Conservation (phyloP, 495 filamentous ascomycete genomes). For the Choiromyces venosus region DNA sequence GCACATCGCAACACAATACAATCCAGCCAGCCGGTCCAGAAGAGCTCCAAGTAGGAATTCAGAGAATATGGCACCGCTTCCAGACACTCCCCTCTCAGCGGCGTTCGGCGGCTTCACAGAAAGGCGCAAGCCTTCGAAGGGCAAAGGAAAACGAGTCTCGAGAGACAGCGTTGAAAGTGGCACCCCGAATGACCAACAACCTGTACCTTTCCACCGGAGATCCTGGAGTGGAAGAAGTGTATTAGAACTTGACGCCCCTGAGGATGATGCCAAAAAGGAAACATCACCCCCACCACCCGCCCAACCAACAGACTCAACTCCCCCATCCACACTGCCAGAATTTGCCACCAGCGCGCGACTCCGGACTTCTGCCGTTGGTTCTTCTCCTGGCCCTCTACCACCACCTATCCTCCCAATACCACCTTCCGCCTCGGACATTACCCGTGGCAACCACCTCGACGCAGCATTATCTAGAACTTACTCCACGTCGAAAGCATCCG, state of each 20-base stretch:
- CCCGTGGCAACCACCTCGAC: constrained; percentile 1
- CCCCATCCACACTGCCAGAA: constrained; percentile 8
- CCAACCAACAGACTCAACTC: not conserved
- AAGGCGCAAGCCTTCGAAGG: not conserved
- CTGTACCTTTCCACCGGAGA: not conserved
- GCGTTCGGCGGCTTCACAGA: constrained; percentile 17
- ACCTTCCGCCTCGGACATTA: constrained; percentile 8
- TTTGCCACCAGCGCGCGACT: constrained; percentile 16
- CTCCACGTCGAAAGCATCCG: constrained; percentile 31
- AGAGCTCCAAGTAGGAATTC: not conserved
- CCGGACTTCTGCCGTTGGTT: constrained; percentile 16
- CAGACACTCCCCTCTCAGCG: constrained; percentile 14
- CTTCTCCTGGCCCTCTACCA: constrained; percentile 2
- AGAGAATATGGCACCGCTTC: not conserved
- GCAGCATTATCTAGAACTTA: constrained; percentile 12
- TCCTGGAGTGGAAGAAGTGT: constrained; percentile 39
- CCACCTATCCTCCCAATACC: constrained; percentile 20
- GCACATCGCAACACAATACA: constrained; percentile 34
- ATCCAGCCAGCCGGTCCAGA: constrained; percentile 15
- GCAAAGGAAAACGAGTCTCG: not conserved
- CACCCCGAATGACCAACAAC: not conserved
- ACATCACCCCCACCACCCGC: not conserved
- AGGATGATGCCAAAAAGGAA: not conserved
- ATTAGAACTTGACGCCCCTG: constrained; percentile 29
- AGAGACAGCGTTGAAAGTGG: not conserved